A percentile compares a stretch with the other conserved stretches of the same genome.
Conservation (phyloP, 2,329 filamentous ascomycete species). For the Fusarium acutatum region DNA sequence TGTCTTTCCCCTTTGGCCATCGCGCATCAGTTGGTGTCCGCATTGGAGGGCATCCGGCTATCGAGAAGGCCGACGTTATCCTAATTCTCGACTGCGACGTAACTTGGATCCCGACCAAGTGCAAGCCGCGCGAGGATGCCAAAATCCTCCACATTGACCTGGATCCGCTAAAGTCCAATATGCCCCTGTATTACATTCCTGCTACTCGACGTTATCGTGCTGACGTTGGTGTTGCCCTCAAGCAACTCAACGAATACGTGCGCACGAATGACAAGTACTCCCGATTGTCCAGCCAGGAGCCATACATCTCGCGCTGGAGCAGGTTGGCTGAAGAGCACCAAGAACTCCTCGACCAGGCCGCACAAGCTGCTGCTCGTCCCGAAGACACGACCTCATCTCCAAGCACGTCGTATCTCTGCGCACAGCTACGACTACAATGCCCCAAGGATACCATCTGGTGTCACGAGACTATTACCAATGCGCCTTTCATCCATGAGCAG, state of each 20-base stretch:
- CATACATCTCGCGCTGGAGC: not conserved
- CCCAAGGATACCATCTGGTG: conserved; percentile 68
- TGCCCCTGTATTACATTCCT: conserved; percentile 75
- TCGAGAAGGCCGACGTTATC: conserved; percentile 82
- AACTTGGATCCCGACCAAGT: conserved; percentile 85
- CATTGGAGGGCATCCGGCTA: conserved; percentile 71
- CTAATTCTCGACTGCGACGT: conserved; percentile 88
- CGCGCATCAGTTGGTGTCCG: not conserved
- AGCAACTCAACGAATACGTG: conserved; percentile 7
- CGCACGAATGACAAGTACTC: not conserved
- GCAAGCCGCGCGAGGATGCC: conserved; percentile 59
- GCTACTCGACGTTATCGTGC: conserved; percentile 71
- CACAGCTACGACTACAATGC: conserved; percentile 11
- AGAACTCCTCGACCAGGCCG: not conserved
- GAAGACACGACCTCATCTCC: not conserved
- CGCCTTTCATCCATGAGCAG: conserved; percentile 71
- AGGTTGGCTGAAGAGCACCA: not conserved
- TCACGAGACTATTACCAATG: conserved; percentile 79
- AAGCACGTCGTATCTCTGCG: not conserved
- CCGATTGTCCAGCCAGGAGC: not conserved
- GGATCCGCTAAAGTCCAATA: conserved; percentile 73
- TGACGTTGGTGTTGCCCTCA: conserved; percentile 69
- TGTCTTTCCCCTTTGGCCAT: conserved; percentile 71
- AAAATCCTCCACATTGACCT: conserved; percentile 70
- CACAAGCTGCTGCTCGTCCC: not conserved